A percentile compares a stretch with the other conserved stretches of the same genome.
Conservation (phyloP, 805 yeast species). For the Cyberlindnera suaveolens region DNA sequence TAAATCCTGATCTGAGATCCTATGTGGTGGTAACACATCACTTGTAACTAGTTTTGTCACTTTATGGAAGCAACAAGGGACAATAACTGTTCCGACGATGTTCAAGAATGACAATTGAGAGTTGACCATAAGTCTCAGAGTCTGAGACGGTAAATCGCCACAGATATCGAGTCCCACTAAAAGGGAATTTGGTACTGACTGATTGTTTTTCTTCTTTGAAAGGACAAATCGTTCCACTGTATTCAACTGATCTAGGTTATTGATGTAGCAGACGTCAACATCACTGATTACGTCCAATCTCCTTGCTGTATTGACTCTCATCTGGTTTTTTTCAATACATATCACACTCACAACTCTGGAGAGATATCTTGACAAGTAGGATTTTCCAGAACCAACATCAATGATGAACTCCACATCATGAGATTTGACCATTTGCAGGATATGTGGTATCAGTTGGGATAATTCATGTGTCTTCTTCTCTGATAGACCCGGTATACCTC, state of each 20-base stretch:
- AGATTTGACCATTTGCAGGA: not conserved
- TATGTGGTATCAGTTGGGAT: slow-evolving; percentile 2
- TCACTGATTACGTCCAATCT: slow-evolving; percentile 5
- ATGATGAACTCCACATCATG: slow-evolving; percentile 8
- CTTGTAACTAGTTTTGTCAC: slow-evolving; percentile 3
- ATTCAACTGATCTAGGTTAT: not conserved
- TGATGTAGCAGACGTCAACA: not conserved
- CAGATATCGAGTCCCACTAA: slow-evolving; percentile 14
- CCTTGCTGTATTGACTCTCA: not conserved
- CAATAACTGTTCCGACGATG: slow-evolving; percentile 5
- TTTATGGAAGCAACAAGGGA: slow-evolving; percentile 14
- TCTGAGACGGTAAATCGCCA: slow-evolving; percentile 7
- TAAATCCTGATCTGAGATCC: slow-evolving; percentile 6
- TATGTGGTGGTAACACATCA: not conserved
- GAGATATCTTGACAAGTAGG: slow-evolving; percentile 5
- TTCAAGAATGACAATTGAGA: not conserved
- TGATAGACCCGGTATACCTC: slow-evolving; percentile 5
- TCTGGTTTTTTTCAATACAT: slow-evolving; percentile 4
- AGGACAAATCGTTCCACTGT: slow-evolving; percentile 1
- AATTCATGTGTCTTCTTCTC: slow-evolving; percentile 12
- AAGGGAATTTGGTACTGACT: slow-evolving; percentile 2
- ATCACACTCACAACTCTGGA: slow-evolving; percentile 2
- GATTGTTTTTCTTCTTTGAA: slow-evolving; percentile 3
- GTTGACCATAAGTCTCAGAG: not conserved
- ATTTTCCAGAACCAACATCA: slow-evolving; percentile 12